These are phyloP conservation scores for Alternaria sp. DNA, from an alignment of 2,329 filamentous ascomycete genomes.

Conservation along the genomic window DNA sequence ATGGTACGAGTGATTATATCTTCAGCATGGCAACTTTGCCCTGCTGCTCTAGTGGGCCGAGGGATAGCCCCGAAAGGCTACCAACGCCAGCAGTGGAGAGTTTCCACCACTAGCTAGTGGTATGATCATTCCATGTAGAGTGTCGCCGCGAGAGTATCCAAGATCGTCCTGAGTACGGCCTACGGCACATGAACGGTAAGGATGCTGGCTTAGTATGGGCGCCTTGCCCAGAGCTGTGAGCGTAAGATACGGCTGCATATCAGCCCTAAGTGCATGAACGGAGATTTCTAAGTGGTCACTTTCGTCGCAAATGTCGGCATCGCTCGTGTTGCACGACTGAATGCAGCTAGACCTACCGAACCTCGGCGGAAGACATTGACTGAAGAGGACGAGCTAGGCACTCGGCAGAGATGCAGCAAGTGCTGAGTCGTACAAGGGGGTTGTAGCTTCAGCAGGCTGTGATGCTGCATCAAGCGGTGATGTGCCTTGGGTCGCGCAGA, in stretches of 20 bases:
- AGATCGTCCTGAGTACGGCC: constrained; percentile 29
- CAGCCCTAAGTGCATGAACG: constrained; percentile 22
- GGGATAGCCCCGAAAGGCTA: constrained; percentile 17
- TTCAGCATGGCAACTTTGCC: constrained; percentile 19
- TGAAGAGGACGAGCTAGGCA: constrained; percentile 14
- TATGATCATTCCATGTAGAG: constrained; percentile 23
- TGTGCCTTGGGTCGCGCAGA: constrained; percentile 21
- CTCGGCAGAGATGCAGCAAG: constrained; percentile 22
- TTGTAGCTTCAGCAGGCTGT: constrained; percentile 26
- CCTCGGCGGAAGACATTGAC: constrained; percentile 19
- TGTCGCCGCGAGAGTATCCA: constrained; percentile 17
- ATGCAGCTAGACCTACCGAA: constrained; percentile 28
- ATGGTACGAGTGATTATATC: constrained; percentile 32
- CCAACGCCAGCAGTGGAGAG: constrained; percentile 28
- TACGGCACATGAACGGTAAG: constrained; percentile 24
- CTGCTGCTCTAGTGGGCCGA: constrained; percentile 22
- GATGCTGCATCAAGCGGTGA: constrained; percentile 26
- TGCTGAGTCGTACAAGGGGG: constrained; percentile 25
- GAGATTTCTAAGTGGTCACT: constrained; percentile 19
- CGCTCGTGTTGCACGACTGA: constrained; percentile 18
- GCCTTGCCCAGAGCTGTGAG: constrained; percentile 12
- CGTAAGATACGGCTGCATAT: constrained; percentile 15
- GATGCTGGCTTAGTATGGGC: constrained; percentile 16
- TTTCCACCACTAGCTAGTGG: constrained; percentile 27
- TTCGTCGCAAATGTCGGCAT: constrained; percentile 7